A percentile compares a stretch with the other conserved stretches of the same genome.
Evolutionary conservation across 2,329 filamentous ascomycete species (phyloP).

Genomic region (Aspergillus quadrilineatus): DNA sequence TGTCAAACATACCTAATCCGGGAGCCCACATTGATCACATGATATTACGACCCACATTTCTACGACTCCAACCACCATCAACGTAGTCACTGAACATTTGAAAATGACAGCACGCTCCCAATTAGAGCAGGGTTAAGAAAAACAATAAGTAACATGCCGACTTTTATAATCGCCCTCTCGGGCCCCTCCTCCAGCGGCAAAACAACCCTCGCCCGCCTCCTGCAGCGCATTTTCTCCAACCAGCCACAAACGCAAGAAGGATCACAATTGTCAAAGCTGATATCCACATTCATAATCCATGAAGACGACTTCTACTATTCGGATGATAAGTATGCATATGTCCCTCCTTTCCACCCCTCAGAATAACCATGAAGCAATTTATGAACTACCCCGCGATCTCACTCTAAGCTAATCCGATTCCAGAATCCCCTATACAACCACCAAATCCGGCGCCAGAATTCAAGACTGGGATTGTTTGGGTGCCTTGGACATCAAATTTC

Average conservation of each 20-base stretch:
- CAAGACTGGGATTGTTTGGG: slow-evolving; percentile 91
- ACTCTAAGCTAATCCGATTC: background rate
- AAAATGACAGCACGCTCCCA: no score
- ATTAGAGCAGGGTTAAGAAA: background rate
- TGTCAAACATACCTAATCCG: slow-evolving; percentile 4
- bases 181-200: slow-evolving; percentile 93
- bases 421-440: slow-evolving; percentile 48
- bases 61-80: background rate
- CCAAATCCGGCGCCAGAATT: slow-evolving; percentile 56
- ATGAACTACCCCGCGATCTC: no score
- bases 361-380: background rate
- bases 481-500: slow-evolving; percentile 68
- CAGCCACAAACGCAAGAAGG: background rate
- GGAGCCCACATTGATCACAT: background rate
- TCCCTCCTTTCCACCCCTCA: background rate
- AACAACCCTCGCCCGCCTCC: slow-evolving; percentile 82
- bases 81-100: background rate
- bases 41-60: background rate
- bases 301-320: slow-evolving; percentile 94
- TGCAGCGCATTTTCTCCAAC: slow-evolving; percentile 75
- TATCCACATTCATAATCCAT: slow-evolving; percentile 71
- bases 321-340: slow-evolving; percentile 62
- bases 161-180: slow-evolving; percentile 73
- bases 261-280: background rate
- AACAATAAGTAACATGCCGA: background rate